Evolutionary conservation across 495 filamentous ascomycete genomes (phyloP).

Genomic region (Daldinia decipiens): DNA sequence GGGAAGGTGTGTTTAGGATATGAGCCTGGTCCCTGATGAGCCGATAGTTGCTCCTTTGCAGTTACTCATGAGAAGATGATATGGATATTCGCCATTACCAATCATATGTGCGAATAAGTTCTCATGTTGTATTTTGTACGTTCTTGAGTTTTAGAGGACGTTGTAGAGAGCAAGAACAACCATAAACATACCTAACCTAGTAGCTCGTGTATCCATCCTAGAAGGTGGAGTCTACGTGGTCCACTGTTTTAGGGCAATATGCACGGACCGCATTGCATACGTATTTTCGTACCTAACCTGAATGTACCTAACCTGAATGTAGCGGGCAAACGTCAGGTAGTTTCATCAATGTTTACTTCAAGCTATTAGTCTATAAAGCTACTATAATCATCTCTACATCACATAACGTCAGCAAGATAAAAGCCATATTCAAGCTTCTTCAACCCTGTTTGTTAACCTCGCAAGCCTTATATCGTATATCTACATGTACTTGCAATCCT

Average conservation of each 20-base stretch:
- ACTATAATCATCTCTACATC: slow-evolving; percentile 22
- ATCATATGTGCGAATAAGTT: neutral
- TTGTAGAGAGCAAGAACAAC: neutral
- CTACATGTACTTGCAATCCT: neutral
- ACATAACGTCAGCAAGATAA: slow-evolving; percentile 13
- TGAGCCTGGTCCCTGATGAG: neutral
- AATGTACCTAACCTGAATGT: neutral
- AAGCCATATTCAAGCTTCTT: slow-evolving; percentile 17
- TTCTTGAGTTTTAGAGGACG: neutral
- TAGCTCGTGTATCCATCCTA: neutral
- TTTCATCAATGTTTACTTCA: neutral
- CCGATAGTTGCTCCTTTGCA: neutral
- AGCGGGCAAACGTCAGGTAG: slow-evolving; percentile 8
- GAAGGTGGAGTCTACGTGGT: slow-evolving; percentile 32
- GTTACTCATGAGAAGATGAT: neutral
- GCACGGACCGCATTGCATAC: slow-evolving; percentile 27
- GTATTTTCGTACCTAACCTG: slow-evolving; percentile 8
- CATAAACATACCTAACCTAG: no score
- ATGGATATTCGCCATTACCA: neutral
- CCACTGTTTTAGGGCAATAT: slow-evolving; percentile 16
- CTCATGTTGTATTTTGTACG: neutral
- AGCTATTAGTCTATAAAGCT: slow-evolving; percentile 7
- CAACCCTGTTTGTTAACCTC: neutral
- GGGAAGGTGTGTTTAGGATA: neutral
- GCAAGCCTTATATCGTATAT: neutral